These are phyloP conservation scores for Cryptosporidium canis DNA, from an alignment of 169 alveolate species.

Conservation along the genomic window DNA sequence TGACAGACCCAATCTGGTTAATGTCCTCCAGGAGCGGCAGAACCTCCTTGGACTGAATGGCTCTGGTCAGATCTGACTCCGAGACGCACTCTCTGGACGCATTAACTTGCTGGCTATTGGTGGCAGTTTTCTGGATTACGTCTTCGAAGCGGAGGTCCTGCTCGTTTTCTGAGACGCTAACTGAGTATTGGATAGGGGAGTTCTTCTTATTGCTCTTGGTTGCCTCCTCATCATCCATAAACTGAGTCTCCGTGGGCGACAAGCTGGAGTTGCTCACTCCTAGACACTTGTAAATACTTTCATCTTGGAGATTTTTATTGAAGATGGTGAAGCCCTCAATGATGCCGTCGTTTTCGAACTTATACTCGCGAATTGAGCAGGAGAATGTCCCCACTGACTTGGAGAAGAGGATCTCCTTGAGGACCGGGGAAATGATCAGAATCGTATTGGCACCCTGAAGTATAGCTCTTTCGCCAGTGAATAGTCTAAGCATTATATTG, in stretches of 20 bases:
- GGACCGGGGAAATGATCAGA: constrained; percentile 35
- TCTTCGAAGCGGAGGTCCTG: neutral
- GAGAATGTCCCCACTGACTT: constrained; percentile 16
- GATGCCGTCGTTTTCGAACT: constrained; percentile 50
- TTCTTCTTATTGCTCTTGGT: neutral
- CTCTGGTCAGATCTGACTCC: neutral
- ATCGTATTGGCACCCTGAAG: constrained; percentile 38
- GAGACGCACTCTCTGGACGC: neutral
- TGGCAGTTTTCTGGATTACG: neutral
- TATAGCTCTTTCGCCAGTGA: constrained; percentile 26
- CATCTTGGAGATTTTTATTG: neutral
- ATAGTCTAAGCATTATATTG: constrained; percentile 24
- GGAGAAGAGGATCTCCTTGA: constrained; percentile 36
- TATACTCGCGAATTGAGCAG: constrained; percentile 30
- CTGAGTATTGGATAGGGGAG: neutral
- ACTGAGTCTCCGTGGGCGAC: neutral
- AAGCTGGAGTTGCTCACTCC: neutral
- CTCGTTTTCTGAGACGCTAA: neutral
- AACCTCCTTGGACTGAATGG: constrained; percentile 35
- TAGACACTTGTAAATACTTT: neutral
- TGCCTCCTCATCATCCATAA: neutral
- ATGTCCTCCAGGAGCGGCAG: constrained; percentile 54
- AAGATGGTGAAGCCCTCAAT: constrained; percentile 18
- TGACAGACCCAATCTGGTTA: constrained; percentile 48
- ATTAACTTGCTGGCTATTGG: neutral